Evolutionary conservation across 441 rosid species (phyloP), one percentile per base, ranked within the genome.

Genomic region (Corymbia citriodora): DNA sequence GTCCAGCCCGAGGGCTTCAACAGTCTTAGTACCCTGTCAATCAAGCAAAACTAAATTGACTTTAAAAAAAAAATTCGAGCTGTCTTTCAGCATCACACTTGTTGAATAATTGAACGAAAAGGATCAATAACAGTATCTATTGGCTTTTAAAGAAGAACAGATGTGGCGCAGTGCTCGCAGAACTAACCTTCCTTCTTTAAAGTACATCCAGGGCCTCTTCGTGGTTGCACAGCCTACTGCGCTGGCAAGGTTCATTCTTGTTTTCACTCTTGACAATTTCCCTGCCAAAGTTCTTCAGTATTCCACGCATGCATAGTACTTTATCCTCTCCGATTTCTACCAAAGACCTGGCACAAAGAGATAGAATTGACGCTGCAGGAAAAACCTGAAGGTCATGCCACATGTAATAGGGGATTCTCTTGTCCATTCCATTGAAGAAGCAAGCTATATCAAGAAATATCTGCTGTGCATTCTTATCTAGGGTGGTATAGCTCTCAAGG

Each of bases 381-480:
- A 2, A 11, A 12, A 11, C 11, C 4, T 27, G 2, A 27, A 1
- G 1, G 8, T 27, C 68, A 5, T 2, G 2, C 79, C 79, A 68
- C 79, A 68, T 68, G 12, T 68, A 31, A 16, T 16, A 8, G 21
- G 79, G 79, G 79, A 68, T 68, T 31, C 40, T 31, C 21, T 8
- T 31, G 79, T 68, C 40, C 79, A 7, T 31, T 31, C 23, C 79
- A 0, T 0, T 8, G 3, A 16, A 68, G 15, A 68, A 68, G 23
- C 79, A 68, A 1, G 79, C 79, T 68, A 68, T 68, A 16, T 68
- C 40, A 4, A 68, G 40, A 68, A 68, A 31, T 29, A 68, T 68
- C 40, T n/a, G 1, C 2, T 2, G 10, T 31, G 4, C 21, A 0
- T 8, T 31, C 0, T 1, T 0, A 8, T 68, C 0, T 68, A 68